A percentile compares a stretch with the other conserved stretches of the same genome.
Evolutionary conservation across 2,329 filamentous ascomycete genomes (phyloP).

Genomic region (Rutstroemia sp.): DNA sequence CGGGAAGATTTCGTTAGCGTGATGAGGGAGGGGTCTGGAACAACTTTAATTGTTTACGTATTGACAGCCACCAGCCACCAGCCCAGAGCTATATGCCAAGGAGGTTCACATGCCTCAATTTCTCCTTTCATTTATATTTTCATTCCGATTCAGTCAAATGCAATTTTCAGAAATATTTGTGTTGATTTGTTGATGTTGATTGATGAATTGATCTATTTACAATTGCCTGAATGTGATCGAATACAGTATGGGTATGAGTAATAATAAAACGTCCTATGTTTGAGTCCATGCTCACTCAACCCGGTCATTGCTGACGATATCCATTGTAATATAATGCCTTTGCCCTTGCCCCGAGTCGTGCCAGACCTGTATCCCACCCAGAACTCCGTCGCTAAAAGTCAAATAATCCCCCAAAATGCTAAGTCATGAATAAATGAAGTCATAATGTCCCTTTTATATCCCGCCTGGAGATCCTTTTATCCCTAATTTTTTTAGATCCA

Average conservation of each 20-base stretch:
- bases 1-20: background rate
- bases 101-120: too few relatives aligned
- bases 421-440: conserved; percentile 1
- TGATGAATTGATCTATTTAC: too few relatives aligned
- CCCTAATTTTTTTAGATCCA: conserved; percentile 4
- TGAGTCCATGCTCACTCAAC: background rate
- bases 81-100: too few relatives aligned
- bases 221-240: too few relatives aligned
- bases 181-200: too few relatives aligned
- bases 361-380: background rate
- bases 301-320: background rate
- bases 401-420: conserved; percentile 4
- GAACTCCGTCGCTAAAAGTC: conserved; percentile 7
- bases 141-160: too few relatives aligned
- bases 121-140: too few relatives aligned
- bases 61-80: too few relatives aligned
- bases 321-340: background rate
- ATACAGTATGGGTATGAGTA: too few relatives aligned
- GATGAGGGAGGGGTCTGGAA: background rate
- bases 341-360: background rate
- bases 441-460: conserved; percentile 6
- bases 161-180: too few relatives aligned
- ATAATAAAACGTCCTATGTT: background rate
- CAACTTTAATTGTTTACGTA: background rate
- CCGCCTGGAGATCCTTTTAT: background rate